A percentile compares a stretch with the other conserved stretches of the same genome.
Conservation (phyloP, 1,139 yeast species). For the Barnettozyma hawaiiensis region DNA sequence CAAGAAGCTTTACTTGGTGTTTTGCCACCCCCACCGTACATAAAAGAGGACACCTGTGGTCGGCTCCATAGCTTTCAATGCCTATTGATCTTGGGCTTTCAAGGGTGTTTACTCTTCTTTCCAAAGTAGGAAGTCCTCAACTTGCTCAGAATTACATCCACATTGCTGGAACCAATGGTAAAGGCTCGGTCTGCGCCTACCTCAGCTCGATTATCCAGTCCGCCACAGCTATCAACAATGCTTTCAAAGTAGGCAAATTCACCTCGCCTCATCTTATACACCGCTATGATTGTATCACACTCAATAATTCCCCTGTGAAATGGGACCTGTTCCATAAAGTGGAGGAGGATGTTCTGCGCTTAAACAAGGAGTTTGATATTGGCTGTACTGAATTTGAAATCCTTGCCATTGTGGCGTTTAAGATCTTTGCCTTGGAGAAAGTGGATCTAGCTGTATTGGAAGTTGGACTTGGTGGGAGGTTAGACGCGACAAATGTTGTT, state of each 20-base stretch:
- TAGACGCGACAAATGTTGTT: conserved; percentile 81
- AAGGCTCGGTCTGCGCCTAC: conserved; percentile 85
- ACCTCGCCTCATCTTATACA: conserved; percentile 80
- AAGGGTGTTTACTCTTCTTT: conserved; percentile 52
- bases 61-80: conserved; percentile 27
- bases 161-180: conserved; percentile 93
- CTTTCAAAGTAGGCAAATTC: conserved; percentile 63
- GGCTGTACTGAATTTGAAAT: conserved; percentile 86
- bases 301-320: conserved; percentile 55
- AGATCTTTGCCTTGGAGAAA: conserved; percentile 53
- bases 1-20: no score
- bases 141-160: conserved; percentile 58
- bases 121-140: conserved; percentile 66
- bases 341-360: conserved; percentile 29
- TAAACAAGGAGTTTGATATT: conserved; percentile 36
- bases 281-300: conserved; percentile 68
- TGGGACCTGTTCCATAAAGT: conserved; percentile 40
- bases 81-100: conserved; percentile 61
- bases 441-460: conserved; percentile 77
- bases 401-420: conserved; percentile 76
- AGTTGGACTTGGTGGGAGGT: conserved; percentile 85
- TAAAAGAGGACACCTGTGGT: no score
- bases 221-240: conserved; percentile 25
- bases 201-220: conserved; percentile 54
- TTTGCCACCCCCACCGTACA: no score